Percentiles rank a stretch among this genome's conserved stretches.
phyloP scores from a whole-genome alignment of 2,329 filamentous ascomycete genomes.

The Penicillium sp. region DNA sequence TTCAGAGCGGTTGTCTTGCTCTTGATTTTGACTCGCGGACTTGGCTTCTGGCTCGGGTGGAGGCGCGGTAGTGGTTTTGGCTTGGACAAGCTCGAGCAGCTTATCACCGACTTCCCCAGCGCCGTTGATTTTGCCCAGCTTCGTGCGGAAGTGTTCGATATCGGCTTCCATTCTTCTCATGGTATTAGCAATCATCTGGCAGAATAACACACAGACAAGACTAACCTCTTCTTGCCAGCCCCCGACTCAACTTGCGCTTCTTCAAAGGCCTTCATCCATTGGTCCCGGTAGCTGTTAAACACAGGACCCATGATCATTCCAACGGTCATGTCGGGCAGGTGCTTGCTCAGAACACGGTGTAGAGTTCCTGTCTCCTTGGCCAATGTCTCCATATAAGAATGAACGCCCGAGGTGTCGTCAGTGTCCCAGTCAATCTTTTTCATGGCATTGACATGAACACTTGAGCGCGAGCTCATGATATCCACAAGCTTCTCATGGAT shows the following conservation, averaged over 20 bases:
- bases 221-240: slow-evolving; percentile 67
- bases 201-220: not conserved
- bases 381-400: slow-evolving; percentile 78
- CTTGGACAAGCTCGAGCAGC: slow-evolving; percentile 52
- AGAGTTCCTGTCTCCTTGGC: slow-evolving; percentile 80
- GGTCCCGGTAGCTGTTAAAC: slow-evolving; percentile 73
- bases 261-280: slow-evolving; percentile 67
- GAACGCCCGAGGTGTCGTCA: slow-evolving; percentile 47
- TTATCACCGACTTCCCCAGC: slow-evolving; percentile 69
- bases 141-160: slow-evolving; percentile 65
- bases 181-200: slow-evolving; percentile 10
- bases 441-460: slow-evolving; percentile 69
- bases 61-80: slow-evolving; percentile 30
- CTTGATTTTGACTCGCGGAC: slow-evolving; percentile 7
- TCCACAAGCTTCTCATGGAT: slow-evolving; percentile 92
- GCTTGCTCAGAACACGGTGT: slow-evolving; percentile 76
- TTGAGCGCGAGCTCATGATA: slow-evolving; percentile 78
- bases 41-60: slow-evolving; percentile 6
- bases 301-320: slow-evolving; percentile 81
- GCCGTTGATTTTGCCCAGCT: slow-evolving; percentile 72
- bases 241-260: slow-evolving; percentile 62
- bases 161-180: slow-evolving; percentile 66
- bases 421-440: slow-evolving; percentile 70
- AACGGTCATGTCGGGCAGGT: slow-evolving; percentile 71
- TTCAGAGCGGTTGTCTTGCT: slow-evolving; percentile 13